A percentile compares a stretch with the other conserved stretches of the same genome.
Evolutionary conservation across 2,329 filamentous ascomycete genomes (phyloP).

Genomic region (Rutstroemia sp.): DNA sequence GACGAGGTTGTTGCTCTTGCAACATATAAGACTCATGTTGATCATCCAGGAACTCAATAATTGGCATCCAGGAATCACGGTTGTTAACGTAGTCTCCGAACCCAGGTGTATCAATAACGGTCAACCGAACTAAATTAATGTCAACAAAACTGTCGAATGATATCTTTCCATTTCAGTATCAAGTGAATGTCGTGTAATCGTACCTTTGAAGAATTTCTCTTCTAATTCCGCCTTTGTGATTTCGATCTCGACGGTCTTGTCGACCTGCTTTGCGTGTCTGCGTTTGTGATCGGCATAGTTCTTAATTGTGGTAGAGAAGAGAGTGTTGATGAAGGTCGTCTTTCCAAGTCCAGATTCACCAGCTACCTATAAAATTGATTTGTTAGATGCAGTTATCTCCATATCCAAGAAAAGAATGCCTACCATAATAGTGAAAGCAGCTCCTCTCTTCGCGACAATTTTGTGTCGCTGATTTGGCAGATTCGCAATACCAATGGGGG

Average conservation of each 20-base stretch:
- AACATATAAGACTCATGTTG: conserved; percentile 99
- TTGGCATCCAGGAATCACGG: conserved; percentile 99
- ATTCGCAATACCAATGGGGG: conserved; percentile 68
- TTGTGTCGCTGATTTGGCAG: conserved; percentile 69
- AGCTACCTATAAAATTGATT: conserved; percentile 61
- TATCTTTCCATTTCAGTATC: neutral
- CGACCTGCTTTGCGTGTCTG: conserved; percentile 97
- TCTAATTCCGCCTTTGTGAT: conserved; percentile 99
- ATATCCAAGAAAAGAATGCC: neutral
- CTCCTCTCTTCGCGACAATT: conserved; percentile 77
- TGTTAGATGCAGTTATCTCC: neutral
- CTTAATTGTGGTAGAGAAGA: conserved; percentile 99
- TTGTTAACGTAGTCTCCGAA: conserved; percentile 99
- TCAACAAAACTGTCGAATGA: conserved; percentile 10
- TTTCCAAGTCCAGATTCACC: conserved; percentile 98
- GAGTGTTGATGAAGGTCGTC: conserved; percentile 99
- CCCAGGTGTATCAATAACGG: conserved; percentile 96
- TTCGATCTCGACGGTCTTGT: conserved; percentile 99
- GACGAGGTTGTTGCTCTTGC: conserved; percentile 98
- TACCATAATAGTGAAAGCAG: conserved; percentile 99
- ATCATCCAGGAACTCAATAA: conserved; percentile 99
- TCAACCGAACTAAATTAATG: conserved; percentile 70
- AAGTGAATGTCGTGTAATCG: conserved; percentile 7
- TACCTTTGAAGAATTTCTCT: conserved; percentile 99
- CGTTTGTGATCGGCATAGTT: conserved; percentile 99